Percentiles rank a stretch among this genome's conserved stretches.
Conservation (phyloP, 1,284 basidiomycete species). For the Polyporus tsugae region DNA sequence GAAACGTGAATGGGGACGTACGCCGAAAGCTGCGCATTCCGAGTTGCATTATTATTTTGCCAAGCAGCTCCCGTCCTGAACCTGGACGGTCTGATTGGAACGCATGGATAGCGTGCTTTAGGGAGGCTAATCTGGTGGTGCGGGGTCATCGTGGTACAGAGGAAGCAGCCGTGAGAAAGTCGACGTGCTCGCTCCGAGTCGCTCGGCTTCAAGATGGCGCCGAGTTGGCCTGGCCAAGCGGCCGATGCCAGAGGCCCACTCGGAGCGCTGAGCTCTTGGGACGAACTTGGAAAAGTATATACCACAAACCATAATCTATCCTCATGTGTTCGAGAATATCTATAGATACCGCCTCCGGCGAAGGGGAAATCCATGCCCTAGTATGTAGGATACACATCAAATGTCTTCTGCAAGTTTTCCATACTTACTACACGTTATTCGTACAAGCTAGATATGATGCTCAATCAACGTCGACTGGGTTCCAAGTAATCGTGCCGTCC, state of each 20-base stretch:
- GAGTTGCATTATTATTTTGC: not conserved
- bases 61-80: not conserved
- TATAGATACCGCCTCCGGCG: too few relatives aligned
- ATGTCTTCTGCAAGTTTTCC: not conserved
- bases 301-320: not conserved
- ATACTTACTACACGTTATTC: slow-evolving; percentile 38
- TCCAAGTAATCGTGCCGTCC: slow-evolving; percentile 56
- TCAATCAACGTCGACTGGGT: slow-evolving; percentile 48
- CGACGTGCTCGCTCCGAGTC: not conserved
- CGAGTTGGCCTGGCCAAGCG: not conserved
- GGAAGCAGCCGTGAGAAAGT: not conserved
- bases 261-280: not conserved
- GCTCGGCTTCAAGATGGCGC: not conserved
- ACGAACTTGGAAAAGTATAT: not conserved
- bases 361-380: too few relatives aligned
- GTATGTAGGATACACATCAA: not conserved
- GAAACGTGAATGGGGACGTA: not conserved
- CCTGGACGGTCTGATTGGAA: not conserved
- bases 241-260: not conserved
- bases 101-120: not conserved
- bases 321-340: not conserved
- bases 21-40: not conserved
- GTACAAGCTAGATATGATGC: slow-evolving; percentile 34
- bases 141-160: slow-evolving; percentile 1
- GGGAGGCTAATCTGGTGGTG: not conserved